Evolutionary conservation across 805 yeast genomes (phyloP), one percentile per base, ranked within the genome.

Genomic region (Osmozyma mogii): DNA sequence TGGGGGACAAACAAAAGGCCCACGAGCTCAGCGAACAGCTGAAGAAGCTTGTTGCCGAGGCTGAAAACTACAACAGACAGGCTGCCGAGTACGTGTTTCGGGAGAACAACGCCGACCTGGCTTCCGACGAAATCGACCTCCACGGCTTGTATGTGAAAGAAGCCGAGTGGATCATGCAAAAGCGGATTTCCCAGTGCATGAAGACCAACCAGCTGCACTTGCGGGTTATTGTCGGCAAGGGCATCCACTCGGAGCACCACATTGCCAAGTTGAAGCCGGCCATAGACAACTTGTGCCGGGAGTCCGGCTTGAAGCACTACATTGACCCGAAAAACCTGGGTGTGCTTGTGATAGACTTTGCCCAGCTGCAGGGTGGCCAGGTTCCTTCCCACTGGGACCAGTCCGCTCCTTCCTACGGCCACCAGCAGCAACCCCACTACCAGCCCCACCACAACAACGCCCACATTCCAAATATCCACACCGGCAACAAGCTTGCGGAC

Each of bases 131-230:
- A 55, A 85, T 89, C 38, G 97, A 89, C 58, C 65, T 89, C 30
- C 98, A 89, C 54, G 98, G 98, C 0, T 61, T 89, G 17, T 88
- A 68, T 44, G 94, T 89, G 12, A 80, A 78, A 50, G 98, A 89
- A 58, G 96, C 96, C 6, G 73, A 74, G 37, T 80, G 74, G 49
- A 73, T 81, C 29, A 63, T 89, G 40, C 83, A 79, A 43, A 74
- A 71, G 36, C 68, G 97, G 34, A 70, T 89, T 28, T 66, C 68
- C n/a, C 75, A 75, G 16, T 84, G 78, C 31, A 65, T 74, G 10
- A 60, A 73, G 15, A 57, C 68, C 18, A 61, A 71, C 31, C 92
- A 84, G 47, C 54, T 69, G 3, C 72, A 70, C 28, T 58, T 89
- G 25, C 72, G 75, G 39, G 92, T 85, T 13, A 88, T 89, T 52